phyloP scores from a whole-genome alignment of 164 flowering plant species.

The Sedum album region DNA sequence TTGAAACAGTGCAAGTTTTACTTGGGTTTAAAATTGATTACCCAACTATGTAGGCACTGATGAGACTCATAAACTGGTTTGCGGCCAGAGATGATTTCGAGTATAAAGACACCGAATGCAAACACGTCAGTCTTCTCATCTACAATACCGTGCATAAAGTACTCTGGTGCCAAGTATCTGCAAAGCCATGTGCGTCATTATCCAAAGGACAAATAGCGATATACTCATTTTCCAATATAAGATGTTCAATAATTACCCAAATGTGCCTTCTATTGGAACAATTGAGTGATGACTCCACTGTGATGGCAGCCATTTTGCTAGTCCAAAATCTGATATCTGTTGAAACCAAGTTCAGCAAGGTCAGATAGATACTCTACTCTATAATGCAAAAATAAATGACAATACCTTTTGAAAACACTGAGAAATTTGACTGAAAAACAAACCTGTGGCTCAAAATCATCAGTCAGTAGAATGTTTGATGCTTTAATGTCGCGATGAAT shows the following conservation, averaged over 20 bases:
- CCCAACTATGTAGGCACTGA: conserved; percentile 85
- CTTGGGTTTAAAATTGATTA: conserved; percentile 19
- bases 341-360: neutral
- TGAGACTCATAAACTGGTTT: conserved; percentile 78
- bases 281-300: conserved; percentile 92
- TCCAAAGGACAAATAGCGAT: neutral
- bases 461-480: no score
- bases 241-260: conserved; percentile 42
- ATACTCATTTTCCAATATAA: neutral
- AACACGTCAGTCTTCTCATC: conserved; percentile 97
- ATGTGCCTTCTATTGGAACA: conserved; percentile 89
- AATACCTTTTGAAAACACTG: no score
- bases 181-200: neutral
- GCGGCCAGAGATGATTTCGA: conserved; percentile 78
- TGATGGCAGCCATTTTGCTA: conserved; percentile 97
- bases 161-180: conserved; percentile 93
- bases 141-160: conserved; percentile 91
- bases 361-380: neutral
- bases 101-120: conserved; percentile 79
- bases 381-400: no score
- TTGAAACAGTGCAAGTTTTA: neutral
- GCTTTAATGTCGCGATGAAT: no score
- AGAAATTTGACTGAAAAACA: no score
- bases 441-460: no score
- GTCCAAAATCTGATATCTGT: conserved; percentile 89